A percentile compares a stretch with the other conserved stretches of the same genome.
Evolutionary conservation across 2,329 filamentous ascomycete genomes (phyloP).

Genomic region (Aureobasidium lini): DNA sequence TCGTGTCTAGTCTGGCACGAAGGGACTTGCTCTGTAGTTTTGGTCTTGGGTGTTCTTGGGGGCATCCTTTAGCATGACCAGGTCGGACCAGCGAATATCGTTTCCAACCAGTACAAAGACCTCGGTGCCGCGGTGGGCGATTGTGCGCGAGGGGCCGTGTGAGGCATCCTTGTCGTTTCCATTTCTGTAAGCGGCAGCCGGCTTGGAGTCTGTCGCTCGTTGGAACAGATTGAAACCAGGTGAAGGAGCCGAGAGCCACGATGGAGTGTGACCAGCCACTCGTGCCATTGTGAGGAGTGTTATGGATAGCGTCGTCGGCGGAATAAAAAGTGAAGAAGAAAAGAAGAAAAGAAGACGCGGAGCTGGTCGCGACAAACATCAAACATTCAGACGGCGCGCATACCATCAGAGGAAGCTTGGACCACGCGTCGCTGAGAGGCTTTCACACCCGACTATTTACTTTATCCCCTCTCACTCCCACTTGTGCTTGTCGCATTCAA

Average conservation of each 20-base stretch:
- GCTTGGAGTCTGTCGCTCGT: conserved; percentile 26
- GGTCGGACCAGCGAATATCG: conserved; percentile 85
- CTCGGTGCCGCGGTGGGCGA: conserved; percentile 77
- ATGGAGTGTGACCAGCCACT: conserved; percentile 75
- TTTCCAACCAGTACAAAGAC: conserved; percentile 82
- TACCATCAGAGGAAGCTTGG: conserved; percentile 5
- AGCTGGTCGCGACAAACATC: neutral
- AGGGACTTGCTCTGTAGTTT: neutral
- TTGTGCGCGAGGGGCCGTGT: conserved; percentile 48
- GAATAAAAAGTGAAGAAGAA: neutral
- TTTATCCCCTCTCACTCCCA: neutral
- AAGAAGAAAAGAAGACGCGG: neutral
- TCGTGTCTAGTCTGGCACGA: neutral
- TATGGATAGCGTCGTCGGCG: neutral
- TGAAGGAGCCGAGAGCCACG: conserved; percentile 74
- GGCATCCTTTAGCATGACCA: conserved; percentile 66
- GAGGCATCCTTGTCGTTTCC: conserved; percentile 9
- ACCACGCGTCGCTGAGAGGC: neutral
- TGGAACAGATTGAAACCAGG: conserved; percentile 73
- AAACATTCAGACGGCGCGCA: neutral
- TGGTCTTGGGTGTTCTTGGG: neutral
- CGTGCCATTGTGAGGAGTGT: conserved; percentile 60
- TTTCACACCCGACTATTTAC: neutral
- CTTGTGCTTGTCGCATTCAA: neutral
- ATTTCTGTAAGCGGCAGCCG: conserved; percentile 15